Conservation (phyloP, 2,329 filamentous ascomycete genomes). For the Ceratocystis eucalypticola region DNA sequence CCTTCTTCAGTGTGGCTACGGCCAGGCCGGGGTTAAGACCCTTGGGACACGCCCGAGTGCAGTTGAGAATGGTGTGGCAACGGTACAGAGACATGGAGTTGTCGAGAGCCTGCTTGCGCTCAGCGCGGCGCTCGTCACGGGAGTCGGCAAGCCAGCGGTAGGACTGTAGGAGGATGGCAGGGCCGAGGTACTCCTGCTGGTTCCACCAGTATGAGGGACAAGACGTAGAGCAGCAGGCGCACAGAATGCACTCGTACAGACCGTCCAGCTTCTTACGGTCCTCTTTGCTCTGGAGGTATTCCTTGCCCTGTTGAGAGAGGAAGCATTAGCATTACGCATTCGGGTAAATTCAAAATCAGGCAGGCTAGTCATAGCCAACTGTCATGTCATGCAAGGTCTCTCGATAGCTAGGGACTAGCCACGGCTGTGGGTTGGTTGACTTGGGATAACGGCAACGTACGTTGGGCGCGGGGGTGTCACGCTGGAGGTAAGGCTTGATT, state of each 20-base stretch:
- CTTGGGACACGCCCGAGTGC: slow-evolving; percentile 95
- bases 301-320: slow-evolving; percentile 53
- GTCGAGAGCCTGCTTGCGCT: slow-evolving; percentile 83
- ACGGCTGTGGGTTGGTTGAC: background rate
- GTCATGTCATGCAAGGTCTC: too few relatives aligned
- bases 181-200: slow-evolving; percentile 93
- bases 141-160: slow-evolving; percentile 97
- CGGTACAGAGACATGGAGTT: slow-evolving; percentile 99
- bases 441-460: slow-evolving; percentile 38
- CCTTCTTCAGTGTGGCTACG: slow-evolving; percentile 98
- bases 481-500: slow-evolving; percentile 96
- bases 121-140: slow-evolving; percentile 74
- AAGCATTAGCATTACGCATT: background rate
- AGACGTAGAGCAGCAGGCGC: slow-evolving; percentile 96
- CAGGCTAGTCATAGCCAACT: background rate
- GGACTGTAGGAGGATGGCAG: slow-evolving; percentile 89
- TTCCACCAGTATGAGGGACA: slow-evolving; percentile 99
- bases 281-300: slow-evolving; percentile 79
- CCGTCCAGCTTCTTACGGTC: slow-evolving; percentile 96
- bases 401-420: too few relatives aligned
- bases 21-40: slow-evolving; percentile 89
- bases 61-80: slow-evolving; percentile 99
- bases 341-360: background rate
- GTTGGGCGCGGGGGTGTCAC: slow-evolving; percentile 69
- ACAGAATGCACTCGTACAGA: slow-evolving; percentile 97